phyloP scores from a whole-genome alignment of 2,329 filamentous ascomycete species.

The Dactylonectria macrodidyma region DNA sequence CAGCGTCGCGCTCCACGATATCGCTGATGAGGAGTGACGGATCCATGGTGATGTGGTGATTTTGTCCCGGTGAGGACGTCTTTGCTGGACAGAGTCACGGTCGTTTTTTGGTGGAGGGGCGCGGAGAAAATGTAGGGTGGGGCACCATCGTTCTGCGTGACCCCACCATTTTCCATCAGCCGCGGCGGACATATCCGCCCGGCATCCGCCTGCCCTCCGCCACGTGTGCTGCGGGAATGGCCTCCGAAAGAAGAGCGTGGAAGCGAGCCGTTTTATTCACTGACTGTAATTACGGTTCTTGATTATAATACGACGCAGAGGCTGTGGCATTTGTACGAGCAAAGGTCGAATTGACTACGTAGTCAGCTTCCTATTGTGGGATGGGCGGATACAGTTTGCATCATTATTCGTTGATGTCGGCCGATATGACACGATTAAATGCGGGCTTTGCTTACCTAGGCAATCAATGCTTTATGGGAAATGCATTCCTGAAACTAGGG shows the following conservation, averaged over 20 bases:
- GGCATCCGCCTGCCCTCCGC: conserved; percentile 25
- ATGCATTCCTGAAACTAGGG: conserved; percentile 35
- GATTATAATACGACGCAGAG: background rate
- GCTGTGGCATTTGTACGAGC: background rate
- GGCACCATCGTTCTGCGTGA: conserved; percentile 26
- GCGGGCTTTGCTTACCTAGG: conserved; percentile 24
- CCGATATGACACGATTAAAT: conserved; percentile 36
- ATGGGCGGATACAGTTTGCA: conserved; percentile 24
- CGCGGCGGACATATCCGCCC: conserved; percentile 35
- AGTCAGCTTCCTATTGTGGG: conserved; percentile 27
- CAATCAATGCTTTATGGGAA: conserved; percentile 23
- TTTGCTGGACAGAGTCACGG: conserved; percentile 27
- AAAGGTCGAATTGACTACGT: background rate
- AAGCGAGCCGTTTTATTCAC: conserved; percentile 5
- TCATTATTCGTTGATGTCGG: conserved; percentile 26
- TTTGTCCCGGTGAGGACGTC: conserved; percentile 8
- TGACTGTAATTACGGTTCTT: background rate
- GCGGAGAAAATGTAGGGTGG: conserved; percentile 43
- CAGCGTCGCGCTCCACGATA: conserved; percentile 81
- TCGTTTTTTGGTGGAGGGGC: conserved; percentile 42
- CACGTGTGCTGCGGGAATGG: conserved; percentile 34
- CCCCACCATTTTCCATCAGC: conserved; percentile 37
- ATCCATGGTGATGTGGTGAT: conserved; percentile 49
- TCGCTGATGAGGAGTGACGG: conserved; percentile 77
- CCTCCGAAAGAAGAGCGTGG: background rate